Percentiles rank a stretch among this genome's conserved stretches.
phyloP scores from a whole-genome alignment of 2,329 filamentous ascomycete species.

The Scopulariopsis brevicaulis region DNA sequence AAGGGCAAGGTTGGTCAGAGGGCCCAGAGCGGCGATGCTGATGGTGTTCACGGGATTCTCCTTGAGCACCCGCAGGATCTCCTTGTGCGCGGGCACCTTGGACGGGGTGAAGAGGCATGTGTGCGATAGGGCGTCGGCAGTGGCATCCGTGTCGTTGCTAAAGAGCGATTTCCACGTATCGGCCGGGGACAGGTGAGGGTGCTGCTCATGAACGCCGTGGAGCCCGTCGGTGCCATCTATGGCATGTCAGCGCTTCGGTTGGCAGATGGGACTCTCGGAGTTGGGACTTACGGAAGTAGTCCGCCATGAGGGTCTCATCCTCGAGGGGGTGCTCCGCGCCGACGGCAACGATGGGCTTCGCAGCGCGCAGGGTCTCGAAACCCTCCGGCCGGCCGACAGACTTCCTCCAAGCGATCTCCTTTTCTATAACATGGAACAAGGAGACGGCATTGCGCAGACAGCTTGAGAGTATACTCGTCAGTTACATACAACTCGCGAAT shows the following conservation, averaged over 20 bases:
- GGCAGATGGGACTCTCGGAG: not conserved
- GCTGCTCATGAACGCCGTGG: constrained; percentile 62
- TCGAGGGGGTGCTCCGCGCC: constrained; percentile 79
- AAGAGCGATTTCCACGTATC: constrained; percentile 67
- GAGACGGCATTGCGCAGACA: constrained; percentile 83
- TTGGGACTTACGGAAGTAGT: constrained; percentile 73
- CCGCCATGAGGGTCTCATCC: constrained; percentile 67
- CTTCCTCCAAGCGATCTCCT: constrained; percentile 76
- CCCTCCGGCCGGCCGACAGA: constrained; percentile 54
- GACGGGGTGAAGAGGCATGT: constrained; percentile 65
- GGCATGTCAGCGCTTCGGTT: not conserved
- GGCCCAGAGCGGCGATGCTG: constrained; percentile 82
- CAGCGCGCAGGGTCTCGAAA: constrained; percentile 60
- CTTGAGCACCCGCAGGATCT: constrained; percentile 77
- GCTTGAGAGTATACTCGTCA: constrained; percentile 16
- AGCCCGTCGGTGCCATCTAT: constrained; percentile 66
- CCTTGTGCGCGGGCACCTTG: constrained; percentile 60
- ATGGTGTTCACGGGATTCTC: constrained; percentile 77
- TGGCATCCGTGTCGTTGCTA: constrained; percentile 15
- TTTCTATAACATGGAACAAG: constrained; percentile 83
- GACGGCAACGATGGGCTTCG: constrained; percentile 75
- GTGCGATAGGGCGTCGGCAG: constrained; percentile 29
- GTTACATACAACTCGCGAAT: not conserved
- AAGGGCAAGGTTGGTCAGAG: constrained; percentile 84
- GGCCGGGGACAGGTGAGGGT: constrained; percentile 63